These are phyloP conservation scores for Crithidia acanthocephali DNA, from an alignment of 208 protist genomes.

Conservation along the genomic window DNA sequence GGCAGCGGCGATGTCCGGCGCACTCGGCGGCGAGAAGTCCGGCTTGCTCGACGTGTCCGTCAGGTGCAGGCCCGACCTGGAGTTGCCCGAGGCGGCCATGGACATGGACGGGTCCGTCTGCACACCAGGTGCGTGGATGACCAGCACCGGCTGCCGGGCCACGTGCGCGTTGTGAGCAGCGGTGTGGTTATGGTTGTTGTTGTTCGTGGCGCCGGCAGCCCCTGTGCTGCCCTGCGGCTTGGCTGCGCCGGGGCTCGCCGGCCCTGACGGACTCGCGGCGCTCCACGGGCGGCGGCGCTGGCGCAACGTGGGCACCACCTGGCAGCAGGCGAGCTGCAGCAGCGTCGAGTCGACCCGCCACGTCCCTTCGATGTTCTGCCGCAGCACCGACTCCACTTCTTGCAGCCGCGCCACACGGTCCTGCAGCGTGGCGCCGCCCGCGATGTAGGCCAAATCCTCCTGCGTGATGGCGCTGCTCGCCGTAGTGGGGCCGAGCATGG, in stretches of 20 bases:
- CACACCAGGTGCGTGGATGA: conserved; percentile 70
- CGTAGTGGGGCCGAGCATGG: background rate
- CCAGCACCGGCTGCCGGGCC: conserved; percentile 41
- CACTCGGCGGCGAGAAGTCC: conserved; percentile 27
- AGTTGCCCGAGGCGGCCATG: conserved; percentile 21
- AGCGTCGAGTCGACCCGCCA: conserved; percentile 68
- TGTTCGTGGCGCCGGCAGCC: background rate
- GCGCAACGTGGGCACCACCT: conserved; percentile 78
- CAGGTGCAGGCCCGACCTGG: background rate
- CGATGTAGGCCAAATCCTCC: conserved; percentile 59
- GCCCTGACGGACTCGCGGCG: background rate
- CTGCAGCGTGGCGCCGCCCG: conserved; percentile 33
- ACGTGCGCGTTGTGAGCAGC: background rate
- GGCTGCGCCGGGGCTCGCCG: background rate
- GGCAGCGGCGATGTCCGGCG: background rate
- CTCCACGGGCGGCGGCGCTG: conserved; percentile 40
- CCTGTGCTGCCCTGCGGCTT: background rate
- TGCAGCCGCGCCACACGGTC: conserved; percentile 58
- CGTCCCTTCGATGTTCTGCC: conserved; percentile 63
- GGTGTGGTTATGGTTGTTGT: background rate
- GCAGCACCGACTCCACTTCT: conserved; percentile 65
- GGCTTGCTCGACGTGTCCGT: background rate
- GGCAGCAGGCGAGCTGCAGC: conserved; percentile 51
- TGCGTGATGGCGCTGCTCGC: conserved; percentile 19
- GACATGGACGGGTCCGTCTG: conserved; percentile 36